Percentiles rank a stretch among this genome's conserved stretches.
phyloP scores from a whole-genome alignment of 163 green algal species.

The Scenedesmus sp. region DNA sequence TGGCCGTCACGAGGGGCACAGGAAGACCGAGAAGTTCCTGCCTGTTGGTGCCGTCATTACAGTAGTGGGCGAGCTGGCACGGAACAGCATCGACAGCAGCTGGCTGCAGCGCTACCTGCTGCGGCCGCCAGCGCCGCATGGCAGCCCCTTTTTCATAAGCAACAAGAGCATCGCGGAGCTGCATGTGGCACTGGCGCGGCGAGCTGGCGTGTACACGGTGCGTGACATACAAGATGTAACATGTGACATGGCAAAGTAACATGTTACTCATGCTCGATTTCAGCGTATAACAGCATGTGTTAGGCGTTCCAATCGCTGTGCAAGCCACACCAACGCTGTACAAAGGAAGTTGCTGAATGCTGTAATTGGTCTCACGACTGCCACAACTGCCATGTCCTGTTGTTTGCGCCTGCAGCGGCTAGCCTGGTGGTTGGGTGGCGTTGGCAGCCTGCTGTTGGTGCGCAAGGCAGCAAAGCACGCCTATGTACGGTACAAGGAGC shows the following conservation, averaged over 20 bases:
- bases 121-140: slow-evolving; percentile 47
- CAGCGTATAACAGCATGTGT: too few relatives aligned
- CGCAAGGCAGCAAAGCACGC: slow-evolving; percentile 43
- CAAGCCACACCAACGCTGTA: too few relatives aligned
- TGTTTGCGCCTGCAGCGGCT: slow-evolving; percentile 40
- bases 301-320: too few relatives aligned
- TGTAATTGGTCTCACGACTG: background rate
- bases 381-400: too few relatives aligned
- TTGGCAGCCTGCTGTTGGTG: slow-evolving; percentile 63
- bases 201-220: slow-evolving; percentile 39
- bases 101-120: slow-evolving; percentile 51
- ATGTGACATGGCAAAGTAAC: background rate
- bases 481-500: slow-evolving; percentile 26
- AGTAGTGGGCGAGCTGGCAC: slow-evolving; percentile 78
- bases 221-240: background rate
- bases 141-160: slow-evolving; percentile 49
- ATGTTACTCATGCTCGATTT: too few relatives aligned
- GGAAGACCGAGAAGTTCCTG: slow-evolving; percentile 75
- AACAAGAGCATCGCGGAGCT: slow-evolving; percentile 57
- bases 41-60: slow-evolving; percentile 76
- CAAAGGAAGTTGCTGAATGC: slow-evolving; percentile 34
- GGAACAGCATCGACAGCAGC: slow-evolving; percentile 17
- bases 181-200: slow-evolving; percentile 22
- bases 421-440: slow-evolving; percentile 57
- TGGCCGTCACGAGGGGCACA: slow-evolving; percentile 68